Conservation (phyloP, 805 yeast genomes). For the Zygoascus ofunaensis region DNA sequence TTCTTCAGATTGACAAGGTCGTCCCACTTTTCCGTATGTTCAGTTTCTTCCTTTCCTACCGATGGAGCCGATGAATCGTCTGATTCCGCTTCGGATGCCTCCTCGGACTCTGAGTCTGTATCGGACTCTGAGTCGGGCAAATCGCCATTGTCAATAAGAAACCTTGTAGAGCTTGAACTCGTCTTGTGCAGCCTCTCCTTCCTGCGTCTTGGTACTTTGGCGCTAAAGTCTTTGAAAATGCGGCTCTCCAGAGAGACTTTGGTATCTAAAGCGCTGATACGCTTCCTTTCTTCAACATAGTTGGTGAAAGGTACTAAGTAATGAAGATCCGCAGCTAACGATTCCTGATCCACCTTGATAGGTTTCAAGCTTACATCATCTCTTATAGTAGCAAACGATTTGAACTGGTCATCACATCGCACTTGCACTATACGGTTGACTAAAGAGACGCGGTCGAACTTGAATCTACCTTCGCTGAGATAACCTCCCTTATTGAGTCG, state of each 20-base stretch:
- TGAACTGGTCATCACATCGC: constrained; percentile 53
- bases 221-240: background rate
- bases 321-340: constrained; percentile 44
- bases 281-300: constrained; percentile 7
- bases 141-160: background rate
- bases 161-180: background rate
- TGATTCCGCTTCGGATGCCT: background rate
- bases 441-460: constrained; percentile 45
- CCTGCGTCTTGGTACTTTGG: background rate
- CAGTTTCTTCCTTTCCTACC: background rate
- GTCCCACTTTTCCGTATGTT: background rate
- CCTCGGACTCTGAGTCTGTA: background rate
- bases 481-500: constrained; percentile 18
- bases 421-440: constrained; percentile 56
- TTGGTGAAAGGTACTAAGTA: constrained; percentile 40
- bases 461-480: constrained; percentile 29
- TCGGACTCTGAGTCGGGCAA: background rate
- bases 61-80: too few species aligned
- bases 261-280: background rate
- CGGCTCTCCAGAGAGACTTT: background rate
- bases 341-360: constrained; percentile 39
- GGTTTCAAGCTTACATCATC: constrained; percentile 56
- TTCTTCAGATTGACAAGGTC: background rate
- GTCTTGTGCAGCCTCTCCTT: background rate
- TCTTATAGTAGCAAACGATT: constrained; percentile 58